Conservation (phyloP, 1,139 yeast genomes). For the Arxiozyma bovina region DNA sequence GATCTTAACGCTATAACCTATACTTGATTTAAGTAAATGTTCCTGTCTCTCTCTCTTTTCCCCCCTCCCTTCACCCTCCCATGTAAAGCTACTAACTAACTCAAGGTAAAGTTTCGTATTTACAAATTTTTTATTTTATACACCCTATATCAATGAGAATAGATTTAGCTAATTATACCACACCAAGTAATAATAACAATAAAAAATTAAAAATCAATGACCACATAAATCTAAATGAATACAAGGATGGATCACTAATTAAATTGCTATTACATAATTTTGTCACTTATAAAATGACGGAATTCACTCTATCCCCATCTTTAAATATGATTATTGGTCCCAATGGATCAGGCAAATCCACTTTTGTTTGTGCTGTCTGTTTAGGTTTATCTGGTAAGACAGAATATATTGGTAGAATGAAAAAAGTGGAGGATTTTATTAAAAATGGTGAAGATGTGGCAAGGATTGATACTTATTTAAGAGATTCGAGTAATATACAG, state of each 20-base stretch:
- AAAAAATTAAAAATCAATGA: constrained; percentile 10
- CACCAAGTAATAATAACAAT: background rate
- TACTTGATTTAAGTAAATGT: background rate
- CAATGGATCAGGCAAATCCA: constrained; percentile 92
- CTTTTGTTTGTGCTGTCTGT: constrained; percentile 89
- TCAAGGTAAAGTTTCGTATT: no score
- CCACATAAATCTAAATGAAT: constrained; percentile 29
- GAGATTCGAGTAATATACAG: constrained; percentile 19
- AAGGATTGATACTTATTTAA: constrained; percentile 56
- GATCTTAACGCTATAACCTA: no score
- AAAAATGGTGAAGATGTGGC: constrained; percentile 59
- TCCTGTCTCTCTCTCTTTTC: no score
- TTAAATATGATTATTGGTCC: constrained; percentile 94
- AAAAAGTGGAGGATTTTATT: constrained; percentile 58
- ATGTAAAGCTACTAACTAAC: background rate
- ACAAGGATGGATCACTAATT: constrained; percentile 50
- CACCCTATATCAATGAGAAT: background rate
- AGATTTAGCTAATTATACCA: background rate
- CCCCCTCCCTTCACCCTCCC: background rate
- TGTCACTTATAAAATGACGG: constrained; percentile 73
- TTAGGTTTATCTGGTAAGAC: constrained; percentile 80
- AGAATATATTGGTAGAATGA: constrained; percentile 72
- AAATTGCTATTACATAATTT: constrained; percentile 61
- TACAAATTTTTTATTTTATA: no score
- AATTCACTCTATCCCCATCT: constrained; percentile 71